These are phyloP conservation scores for Phanerodontia chrysosporium DNA, from an alignment of 768 basidiomycete species.

Conservation along the genomic window DNA sequence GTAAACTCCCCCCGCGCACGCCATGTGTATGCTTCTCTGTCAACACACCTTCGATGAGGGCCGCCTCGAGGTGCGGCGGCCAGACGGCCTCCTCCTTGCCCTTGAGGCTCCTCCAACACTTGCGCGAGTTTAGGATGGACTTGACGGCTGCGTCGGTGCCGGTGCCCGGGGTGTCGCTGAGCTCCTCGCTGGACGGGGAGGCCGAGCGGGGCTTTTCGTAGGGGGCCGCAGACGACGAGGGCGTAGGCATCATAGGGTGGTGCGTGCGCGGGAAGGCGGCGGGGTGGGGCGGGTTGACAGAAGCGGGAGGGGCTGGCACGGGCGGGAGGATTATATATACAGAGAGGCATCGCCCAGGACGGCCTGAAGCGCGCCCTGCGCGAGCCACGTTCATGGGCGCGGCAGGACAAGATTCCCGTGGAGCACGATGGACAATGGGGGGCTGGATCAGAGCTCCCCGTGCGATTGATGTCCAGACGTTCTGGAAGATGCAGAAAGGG, in stretches of 20 bases:
- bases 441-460: background rate
- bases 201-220: background rate
- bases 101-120: conserved; percentile 71
- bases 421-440: background rate
- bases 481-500: background rate
- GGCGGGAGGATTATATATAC: background rate
- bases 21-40: no score
- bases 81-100: conserved; percentile 70
- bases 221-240: background rate
- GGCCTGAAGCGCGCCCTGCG: background rate
- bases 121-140: conserved; percentile 62
- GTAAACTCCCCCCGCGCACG: background rate
- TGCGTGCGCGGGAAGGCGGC: background rate
- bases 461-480: background rate
- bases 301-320: background rate
- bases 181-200: conserved; percentile 15
- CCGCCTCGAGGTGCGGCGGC: conserved; percentile 77
- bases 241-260: background rate
- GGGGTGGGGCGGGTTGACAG: background rate
- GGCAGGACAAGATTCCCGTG: conserved; percentile 4
- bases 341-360: background rate
- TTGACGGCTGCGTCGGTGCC: conserved; percentile 51
- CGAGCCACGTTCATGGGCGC: conserved; percentile 9
- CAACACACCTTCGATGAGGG: conserved; percentile 62
- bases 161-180: conserved; percentile 14